Conservation (phyloP, 208 protist genomes). For the Entamoeba invadens region DNA sequence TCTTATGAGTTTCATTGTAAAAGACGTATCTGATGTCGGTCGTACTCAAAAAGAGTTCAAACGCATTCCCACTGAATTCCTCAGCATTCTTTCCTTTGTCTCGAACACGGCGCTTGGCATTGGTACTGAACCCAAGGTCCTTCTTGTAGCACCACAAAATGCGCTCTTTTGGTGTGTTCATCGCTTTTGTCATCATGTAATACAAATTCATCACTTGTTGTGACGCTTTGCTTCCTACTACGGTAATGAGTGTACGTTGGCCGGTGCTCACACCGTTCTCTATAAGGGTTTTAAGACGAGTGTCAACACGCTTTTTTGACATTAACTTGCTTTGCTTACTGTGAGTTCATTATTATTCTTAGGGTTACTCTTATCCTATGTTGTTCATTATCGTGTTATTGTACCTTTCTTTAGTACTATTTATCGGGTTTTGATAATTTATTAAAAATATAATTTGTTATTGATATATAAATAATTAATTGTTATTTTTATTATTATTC, state of each 20-base stretch:
- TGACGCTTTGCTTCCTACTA: background rate
- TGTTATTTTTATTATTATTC: too few relatives aligned
- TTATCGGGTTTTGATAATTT: too few relatives aligned
- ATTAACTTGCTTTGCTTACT: too few relatives aligned
- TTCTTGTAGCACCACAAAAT: background rate
- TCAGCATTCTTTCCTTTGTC: background rate
- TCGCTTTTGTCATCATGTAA: background rate
- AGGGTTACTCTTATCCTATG: too few relatives aligned
- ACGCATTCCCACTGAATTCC: background rate
- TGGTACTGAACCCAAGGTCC: background rate
- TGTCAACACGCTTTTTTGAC: background rate
- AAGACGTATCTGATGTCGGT: conserved; percentile 82
- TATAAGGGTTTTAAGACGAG: background rate
- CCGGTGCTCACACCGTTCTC: background rate
- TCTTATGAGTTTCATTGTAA: conserved; percentile 91
- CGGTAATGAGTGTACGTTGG: background rate
- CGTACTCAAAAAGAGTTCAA: background rate
- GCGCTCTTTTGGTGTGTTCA: background rate
- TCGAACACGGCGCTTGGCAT: background rate
- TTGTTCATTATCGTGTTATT: too few relatives aligned
- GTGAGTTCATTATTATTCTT: too few relatives aligned
- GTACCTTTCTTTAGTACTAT: too few relatives aligned
- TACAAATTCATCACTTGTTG: background rate
- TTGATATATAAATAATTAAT: too few relatives aligned
- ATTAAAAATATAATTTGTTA: too few relatives aligned